These are phyloP conservation scores for Venturia asperata DNA, from an alignment of 2,329 filamentous ascomycete species.

Conservation along the genomic window DNA sequence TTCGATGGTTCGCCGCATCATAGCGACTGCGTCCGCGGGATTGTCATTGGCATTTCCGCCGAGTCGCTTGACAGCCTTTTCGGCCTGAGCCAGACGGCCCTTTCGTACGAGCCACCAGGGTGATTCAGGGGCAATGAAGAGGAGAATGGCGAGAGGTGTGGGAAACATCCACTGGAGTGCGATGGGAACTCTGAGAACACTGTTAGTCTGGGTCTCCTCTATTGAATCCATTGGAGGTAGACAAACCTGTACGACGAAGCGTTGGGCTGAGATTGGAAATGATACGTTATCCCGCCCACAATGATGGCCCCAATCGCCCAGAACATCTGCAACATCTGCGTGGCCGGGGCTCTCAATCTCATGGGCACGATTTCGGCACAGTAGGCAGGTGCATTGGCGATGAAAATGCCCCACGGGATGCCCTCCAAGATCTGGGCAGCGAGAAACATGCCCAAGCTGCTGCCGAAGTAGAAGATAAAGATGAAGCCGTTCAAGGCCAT, in stretches of 20 bases:
- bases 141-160: conserved; percentile 56
- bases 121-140: conserved; percentile 62
- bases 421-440: conserved; percentile 43
- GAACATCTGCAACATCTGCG: conserved; percentile 68
- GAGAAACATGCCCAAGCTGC: conserved; percentile 38
- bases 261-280: conserved; percentile 57
- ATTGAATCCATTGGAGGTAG: neutral
- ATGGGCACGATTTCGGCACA: conserved; percentile 61
- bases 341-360: conserved; percentile 50
- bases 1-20: conserved; percentile 87
- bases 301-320: conserved; percentile 69
- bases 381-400: conserved; percentile 44
- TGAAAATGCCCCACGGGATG: conserved; percentile 43
- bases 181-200: conserved; percentile 9
- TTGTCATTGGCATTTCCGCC: conserved; percentile 59
- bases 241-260: conserved; percentile 60
- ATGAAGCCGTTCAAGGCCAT: conserved; percentile 39
- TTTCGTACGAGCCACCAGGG: conserved; percentile 71
- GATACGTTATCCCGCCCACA: conserved; percentile 63
- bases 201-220: neutral
- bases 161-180: conserved; percentile 61
- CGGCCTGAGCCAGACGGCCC: conserved; percentile 58
- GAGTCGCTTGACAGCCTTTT: conserved; percentile 56
- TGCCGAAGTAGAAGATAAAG: conserved; percentile 44
- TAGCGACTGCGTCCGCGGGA: conserved; percentile 75